Percentiles rank a stretch among this genome's conserved stretches.
Evolutionary conservation across 257 asterid genomes (phyloP).

Genomic region (Scutellaria barbata): DNA sequence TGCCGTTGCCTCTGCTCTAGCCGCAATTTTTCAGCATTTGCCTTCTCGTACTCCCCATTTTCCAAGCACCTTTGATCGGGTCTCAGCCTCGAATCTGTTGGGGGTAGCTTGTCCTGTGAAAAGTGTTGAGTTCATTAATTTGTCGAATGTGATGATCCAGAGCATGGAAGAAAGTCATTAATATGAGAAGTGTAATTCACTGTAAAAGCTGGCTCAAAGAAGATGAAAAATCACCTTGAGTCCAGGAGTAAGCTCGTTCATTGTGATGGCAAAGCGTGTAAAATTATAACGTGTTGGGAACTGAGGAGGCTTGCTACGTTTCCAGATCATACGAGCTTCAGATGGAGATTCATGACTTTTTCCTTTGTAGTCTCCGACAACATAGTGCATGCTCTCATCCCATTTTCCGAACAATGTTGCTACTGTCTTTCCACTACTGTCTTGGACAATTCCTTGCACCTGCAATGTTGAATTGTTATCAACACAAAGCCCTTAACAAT

Average conservation of each 20-base stretch:
- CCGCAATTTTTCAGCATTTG: constrained; percentile 79
- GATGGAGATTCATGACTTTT: constrained; percentile 61
- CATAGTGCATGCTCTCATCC: constrained; percentile 93
- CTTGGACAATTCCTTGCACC: constrained; percentile 95
- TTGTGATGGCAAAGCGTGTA: constrained; percentile 85
- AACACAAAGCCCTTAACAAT: constrained; percentile 17
- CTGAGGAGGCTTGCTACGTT: constrained; percentile 74
- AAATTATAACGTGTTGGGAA: constrained; percentile 85
- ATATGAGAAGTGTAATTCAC: no score
- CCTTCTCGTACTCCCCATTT: constrained; percentile 84
- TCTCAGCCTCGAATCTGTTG: constrained; percentile 95
- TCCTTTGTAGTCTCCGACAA: constrained; percentile 72
- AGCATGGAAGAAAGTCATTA: no score
- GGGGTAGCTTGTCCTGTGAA: constrained; percentile 87
- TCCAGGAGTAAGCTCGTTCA: constrained; percentile 84
- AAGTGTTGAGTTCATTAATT: constrained; percentile 9
- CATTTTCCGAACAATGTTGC: constrained; percentile 92
- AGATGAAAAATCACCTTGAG: constrained; percentile 58
- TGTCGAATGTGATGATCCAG: neutral
- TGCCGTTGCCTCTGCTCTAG: constrained; percentile 94
- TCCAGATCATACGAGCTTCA: constrained; percentile 85
- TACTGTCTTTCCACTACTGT: constrained; percentile 76
- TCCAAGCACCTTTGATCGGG: constrained; percentile 98
- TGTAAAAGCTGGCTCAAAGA: no score
- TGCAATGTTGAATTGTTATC: constrained; percentile 44